Conservation (phyloP, 352 stramenopile species). For the Globisporangium viniferum region DNA sequence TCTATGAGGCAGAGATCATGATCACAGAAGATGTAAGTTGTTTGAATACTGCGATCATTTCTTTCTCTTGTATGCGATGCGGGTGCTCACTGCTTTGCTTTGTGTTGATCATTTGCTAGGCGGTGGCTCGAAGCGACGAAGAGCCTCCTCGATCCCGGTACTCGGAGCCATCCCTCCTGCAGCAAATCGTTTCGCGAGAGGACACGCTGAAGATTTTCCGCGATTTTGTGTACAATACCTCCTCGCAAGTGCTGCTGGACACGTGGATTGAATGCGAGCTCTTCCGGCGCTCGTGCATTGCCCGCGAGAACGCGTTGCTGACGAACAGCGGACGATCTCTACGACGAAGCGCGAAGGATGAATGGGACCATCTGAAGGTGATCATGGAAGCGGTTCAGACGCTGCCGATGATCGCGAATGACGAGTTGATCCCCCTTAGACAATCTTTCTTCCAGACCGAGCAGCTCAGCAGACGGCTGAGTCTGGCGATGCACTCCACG, state of each 20-base stretch:
- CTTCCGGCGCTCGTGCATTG: conserved; percentile 68
- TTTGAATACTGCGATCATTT: background rate
- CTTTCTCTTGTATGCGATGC: background rate
- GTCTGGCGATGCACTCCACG: conserved; percentile 55
- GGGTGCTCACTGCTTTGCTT: background rate
- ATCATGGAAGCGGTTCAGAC: conserved; percentile 58
- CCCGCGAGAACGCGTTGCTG: conserved; percentile 49
- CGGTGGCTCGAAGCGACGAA: conserved; percentile 57
- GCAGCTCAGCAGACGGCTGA: conserved; percentile 65
- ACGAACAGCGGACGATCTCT: conserved; percentile 24
- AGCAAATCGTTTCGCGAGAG: conserved; percentile 67
- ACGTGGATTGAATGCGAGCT: conserved; percentile 86
- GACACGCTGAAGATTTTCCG: conserved; percentile 79
- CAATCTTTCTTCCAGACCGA: conserved; percentile 62
- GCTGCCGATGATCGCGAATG: conserved; percentile 50
- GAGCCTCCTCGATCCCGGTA: conserved; percentile 38
- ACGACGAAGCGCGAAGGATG: conserved; percentile 51
- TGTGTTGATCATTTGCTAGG: conserved; percentile 21
- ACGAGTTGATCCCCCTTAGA: conserved; percentile 53
- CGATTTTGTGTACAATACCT: conserved; percentile 67
- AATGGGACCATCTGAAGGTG: conserved; percentile 75
- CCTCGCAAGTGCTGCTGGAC: conserved; percentile 64
- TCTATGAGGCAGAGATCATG: conserved; percentile 81
- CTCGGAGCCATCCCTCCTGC: conserved; percentile 57
- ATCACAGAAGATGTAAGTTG: conserved; percentile 79